Percentiles rank a stretch among this genome's conserved stretches.
These are phyloP conservation scores for Epichloe gansuensis DNA, from an alignment of 2,329 filamentous ascomycete species.

Conservation along the genomic window DNA sequence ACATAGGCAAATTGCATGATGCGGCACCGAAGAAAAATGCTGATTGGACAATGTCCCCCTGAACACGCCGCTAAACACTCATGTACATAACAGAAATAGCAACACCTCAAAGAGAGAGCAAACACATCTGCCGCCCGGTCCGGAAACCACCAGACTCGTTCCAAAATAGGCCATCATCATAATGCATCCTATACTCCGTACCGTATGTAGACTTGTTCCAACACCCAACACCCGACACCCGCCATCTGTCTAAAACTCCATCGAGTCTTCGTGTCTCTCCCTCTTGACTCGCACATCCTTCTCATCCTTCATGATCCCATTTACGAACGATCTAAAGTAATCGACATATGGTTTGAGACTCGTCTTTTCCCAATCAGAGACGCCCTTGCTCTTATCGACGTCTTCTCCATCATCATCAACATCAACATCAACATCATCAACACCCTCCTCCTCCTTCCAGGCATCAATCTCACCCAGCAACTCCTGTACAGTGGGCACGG, in stretches of 20 bases:
- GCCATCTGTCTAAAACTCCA: conserved; percentile 35
- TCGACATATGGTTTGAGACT: conserved; percentile 87
- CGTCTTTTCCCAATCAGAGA: conserved; percentile 94
- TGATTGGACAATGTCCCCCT: no score
- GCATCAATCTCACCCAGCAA: conserved; percentile 76
- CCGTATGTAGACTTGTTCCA: neutral
- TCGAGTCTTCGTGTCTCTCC: conserved; percentile 38
- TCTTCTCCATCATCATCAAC: conserved; percentile 26
- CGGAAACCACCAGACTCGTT: no score
- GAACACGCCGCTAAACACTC: no score
- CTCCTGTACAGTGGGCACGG: conserved; percentile 77
- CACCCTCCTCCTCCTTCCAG: conserved; percentile 45
- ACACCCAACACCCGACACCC: neutral
- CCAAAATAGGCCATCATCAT: neutral
- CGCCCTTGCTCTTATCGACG: conserved; percentile 21
- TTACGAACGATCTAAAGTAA: conserved; percentile 73
- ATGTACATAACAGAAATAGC: no score
- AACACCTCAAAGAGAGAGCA: no score
- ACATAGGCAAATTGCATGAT: neutral
- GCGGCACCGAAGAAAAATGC: neutral
- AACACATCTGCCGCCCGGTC: no score
- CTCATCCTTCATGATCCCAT: conserved; percentile 64
- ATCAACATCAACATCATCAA: conserved; percentile 21
- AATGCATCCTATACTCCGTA: neutral
- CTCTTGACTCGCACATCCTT: conserved; percentile 41